Conservation (phyloP, 2,329 filamentous ascomycete species). For the Ophiostoma populinum region DNA sequence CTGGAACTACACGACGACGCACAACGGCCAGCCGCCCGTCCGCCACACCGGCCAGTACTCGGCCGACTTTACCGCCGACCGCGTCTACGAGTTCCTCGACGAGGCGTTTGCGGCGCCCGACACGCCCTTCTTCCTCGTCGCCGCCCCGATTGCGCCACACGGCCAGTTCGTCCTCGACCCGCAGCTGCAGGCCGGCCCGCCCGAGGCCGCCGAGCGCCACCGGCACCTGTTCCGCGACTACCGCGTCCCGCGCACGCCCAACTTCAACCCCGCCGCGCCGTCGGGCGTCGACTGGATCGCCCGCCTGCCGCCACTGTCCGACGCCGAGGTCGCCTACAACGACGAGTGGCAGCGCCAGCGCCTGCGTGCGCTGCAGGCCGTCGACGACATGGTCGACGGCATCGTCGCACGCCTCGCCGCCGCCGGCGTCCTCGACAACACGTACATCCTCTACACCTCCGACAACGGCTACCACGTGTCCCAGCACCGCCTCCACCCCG, state of each 20-base stretch:
- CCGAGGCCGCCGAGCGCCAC: slow-evolving; percentile 39
- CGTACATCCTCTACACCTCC: slow-evolving; percentile 33
- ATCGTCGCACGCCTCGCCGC: slow-evolving; percentile 24
- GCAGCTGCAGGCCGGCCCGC: slow-evolving; percentile 8
- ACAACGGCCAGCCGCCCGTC: slow-evolving; percentile 34
- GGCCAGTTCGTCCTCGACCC: slow-evolving; percentile 25
- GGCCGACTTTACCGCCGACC: slow-evolving; percentile 1
- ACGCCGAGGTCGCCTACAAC: slow-evolving; percentile 26
- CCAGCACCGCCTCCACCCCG: slow-evolving; percentile 37
- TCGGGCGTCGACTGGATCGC: slow-evolving; percentile 28
- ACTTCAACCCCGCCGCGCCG: slow-evolving; percentile 46
- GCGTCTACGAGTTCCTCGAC: slow-evolving; percentile 22
- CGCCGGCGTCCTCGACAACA: slow-evolving; percentile 41
- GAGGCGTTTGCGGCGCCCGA: slow-evolving; percentile 32
- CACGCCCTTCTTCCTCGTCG: slow-evolving; percentile 48
- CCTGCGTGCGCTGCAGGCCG: slow-evolving; percentile 31
- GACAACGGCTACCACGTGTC: slow-evolving; percentile 43
- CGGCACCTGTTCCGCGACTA: slow-evolving; percentile 40
- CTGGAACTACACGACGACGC: slow-evolving; percentile 39
- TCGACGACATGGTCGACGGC: slow-evolving; percentile 35
- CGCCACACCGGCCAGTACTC: slow-evolving; percentile 34
- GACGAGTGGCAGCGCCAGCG: slow-evolving; percentile 34
- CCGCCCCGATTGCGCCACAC: slow-evolving; percentile 51
- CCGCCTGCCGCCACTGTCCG: slow-evolving; percentile 22
- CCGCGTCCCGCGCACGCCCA: slow-evolving; percentile 39